Percentiles rank a stretch among this genome's conserved stretches.
Evolutionary conservation across 2,329 filamentous ascomycete genomes (phyloP).

Genomic region (Hymenoscyphus occultus): DNA sequence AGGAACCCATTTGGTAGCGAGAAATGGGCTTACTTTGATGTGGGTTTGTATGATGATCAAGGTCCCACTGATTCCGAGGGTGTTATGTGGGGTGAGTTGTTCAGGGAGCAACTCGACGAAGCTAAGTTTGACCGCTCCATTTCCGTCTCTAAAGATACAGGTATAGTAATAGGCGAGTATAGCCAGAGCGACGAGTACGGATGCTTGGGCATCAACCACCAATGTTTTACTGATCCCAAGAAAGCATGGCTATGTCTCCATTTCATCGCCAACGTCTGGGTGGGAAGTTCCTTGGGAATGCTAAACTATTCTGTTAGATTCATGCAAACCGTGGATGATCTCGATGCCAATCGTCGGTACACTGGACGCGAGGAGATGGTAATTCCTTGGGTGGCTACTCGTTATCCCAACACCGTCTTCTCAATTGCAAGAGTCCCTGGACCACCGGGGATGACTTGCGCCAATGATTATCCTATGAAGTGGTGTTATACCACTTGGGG

Average conservation of each 20-base stretch:
- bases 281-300: constrained; percentile 9
- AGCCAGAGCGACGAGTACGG: not conserved
- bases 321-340: constrained; percentile 13
- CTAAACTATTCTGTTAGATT: constrained; percentile 7
- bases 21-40: constrained; percentile 4
- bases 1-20: constrained; percentile 7
- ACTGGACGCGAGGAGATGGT: constrained; percentile 12
- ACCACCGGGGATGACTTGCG: not conserved
- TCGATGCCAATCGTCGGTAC: constrained; percentile 12
- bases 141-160: constrained; percentile 3
- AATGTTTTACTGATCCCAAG: constrained; percentile 6
- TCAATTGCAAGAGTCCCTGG: constrained; percentile 8
- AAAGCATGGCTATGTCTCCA: constrained; percentile 7
- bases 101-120: not conserved
- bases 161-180: constrained; percentile 8
- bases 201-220: constrained; percentile 4
- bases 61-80: not conserved
- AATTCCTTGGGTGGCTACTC: constrained; percentile 4
- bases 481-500: constrained; percentile 5
- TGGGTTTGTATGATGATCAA: not conserved
- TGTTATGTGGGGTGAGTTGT: constrained; percentile 3
- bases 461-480: not conserved
- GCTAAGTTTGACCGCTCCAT: constrained; percentile 7
- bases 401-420: constrained; percentile 15
- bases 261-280: not conserved